phyloP scores from a whole-genome alignment of 2,329 filamentous ascomycete genomes.

The Penicillium brasilianum region DNA sequence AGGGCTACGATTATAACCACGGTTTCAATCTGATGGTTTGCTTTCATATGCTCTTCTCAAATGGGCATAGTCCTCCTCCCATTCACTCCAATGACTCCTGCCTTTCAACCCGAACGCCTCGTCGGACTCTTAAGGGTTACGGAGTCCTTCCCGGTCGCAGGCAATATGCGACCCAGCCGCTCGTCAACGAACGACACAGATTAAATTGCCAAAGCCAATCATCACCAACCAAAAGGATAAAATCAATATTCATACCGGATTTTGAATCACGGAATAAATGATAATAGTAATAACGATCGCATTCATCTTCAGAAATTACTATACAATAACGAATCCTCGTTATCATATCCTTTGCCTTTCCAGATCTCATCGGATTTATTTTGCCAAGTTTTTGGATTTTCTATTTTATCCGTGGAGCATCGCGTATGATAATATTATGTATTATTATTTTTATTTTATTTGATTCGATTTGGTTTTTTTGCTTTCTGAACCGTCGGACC shows the following conservation, averaged over 20 bases:
- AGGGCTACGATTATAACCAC: no score
- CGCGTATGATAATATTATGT: background rate
- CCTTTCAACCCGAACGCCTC: background rate
- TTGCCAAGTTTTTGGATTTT: background rate
- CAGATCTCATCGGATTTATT: background rate
- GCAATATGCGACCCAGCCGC: conserved; percentile 2
- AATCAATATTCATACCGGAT: background rate
- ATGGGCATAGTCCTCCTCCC: background rate
- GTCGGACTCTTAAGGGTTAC: conserved; percentile 2
- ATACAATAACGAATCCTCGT: background rate
- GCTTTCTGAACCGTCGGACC: conserved; percentile 21
- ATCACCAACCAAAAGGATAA: background rate
- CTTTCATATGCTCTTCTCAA: background rate
- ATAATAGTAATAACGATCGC: background rate
- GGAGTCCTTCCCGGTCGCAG: conserved; percentile 4
- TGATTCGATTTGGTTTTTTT: background rate
- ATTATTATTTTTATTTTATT: conserved; percentile 1
- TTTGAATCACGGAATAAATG: background rate
- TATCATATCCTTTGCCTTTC: background rate
- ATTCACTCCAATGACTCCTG: background rate
- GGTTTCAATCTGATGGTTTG: no score
- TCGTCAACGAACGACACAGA: background rate
- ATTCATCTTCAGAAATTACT: background rate
- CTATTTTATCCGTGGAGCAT: background rate
- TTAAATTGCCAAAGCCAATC: background rate